Conservation (phyloP, 192 early-diverging fungal species). For the Podila clonocystis region DNA sequence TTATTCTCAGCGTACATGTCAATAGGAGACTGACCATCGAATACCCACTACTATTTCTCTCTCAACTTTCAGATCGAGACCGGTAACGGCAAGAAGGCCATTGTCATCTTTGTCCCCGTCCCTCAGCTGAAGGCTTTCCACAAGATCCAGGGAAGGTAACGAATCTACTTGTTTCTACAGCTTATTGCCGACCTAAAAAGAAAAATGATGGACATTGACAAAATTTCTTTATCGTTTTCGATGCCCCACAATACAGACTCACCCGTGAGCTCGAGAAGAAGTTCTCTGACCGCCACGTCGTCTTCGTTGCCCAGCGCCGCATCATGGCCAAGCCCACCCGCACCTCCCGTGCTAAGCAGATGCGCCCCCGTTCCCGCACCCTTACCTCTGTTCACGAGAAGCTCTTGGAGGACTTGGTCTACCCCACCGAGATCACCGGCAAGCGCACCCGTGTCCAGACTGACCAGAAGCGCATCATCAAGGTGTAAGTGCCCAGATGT, state of each 20-base stretch:
- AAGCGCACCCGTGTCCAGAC: slow-evolving; percentile 97
- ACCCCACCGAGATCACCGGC: slow-evolving; percentile 99
- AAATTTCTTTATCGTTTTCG: neutral
- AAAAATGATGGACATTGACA: neutral
- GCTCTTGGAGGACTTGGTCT: slow-evolving; percentile 97
- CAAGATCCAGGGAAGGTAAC: slow-evolving; percentile 90
- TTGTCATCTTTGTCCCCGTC: slow-evolving; percentile 97
- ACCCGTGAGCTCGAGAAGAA: slow-evolving; percentile 99
- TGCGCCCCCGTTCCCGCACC: slow-evolving; percentile 95
- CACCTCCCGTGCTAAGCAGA: slow-evolving; percentile 89
- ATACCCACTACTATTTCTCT: neutral
- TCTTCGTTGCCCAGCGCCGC: slow-evolving; percentile 92
- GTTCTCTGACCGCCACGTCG: slow-evolving; percentile 99
- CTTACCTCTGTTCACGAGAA: slow-evolving; percentile 96
- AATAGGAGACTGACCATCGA: neutral
- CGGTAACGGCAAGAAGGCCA: slow-evolving; percentile 94
- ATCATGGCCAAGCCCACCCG: slow-evolving; percentile 95
- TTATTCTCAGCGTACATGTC: neutral
- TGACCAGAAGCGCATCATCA: slow-evolving; percentile 94
- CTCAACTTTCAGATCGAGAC: slow-evolving; percentile 76
- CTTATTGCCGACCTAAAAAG: no score
- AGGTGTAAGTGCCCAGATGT: no score
- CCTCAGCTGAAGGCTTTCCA: slow-evolving; percentile 94
- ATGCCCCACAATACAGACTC: slow-evolving; percentile 53
- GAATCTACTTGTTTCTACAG: no score